These are phyloP conservation scores for Drosera spatulata DNA, from an alignment of 179 eudicot species.

Conservation along the genomic window DNA sequence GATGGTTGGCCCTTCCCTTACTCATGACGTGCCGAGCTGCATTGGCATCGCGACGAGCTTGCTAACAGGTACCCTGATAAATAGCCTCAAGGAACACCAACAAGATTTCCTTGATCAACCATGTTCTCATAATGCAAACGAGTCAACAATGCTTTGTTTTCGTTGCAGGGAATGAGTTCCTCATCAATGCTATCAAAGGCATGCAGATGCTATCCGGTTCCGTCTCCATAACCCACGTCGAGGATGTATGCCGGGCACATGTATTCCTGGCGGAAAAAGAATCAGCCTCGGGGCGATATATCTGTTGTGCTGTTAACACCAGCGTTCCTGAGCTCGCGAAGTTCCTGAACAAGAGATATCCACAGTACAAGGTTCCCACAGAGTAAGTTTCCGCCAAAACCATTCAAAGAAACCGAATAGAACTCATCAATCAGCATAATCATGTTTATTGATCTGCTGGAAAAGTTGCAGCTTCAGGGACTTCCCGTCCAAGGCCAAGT, in stretches of 20 bases:
- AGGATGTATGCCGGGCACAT: constrained; percentile 73
- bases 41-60: constrained; percentile 40
- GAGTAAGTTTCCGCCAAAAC: constrained; percentile 25
- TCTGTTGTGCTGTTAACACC: constrained; percentile 52
- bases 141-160: not conserved
- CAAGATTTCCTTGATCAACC: not conserved
- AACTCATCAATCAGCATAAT: too few relatives aligned
- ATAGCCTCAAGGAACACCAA: not conserved
- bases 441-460: too few relatives aligned
- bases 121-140: not conserved
- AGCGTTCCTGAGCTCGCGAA: constrained; percentile 35
- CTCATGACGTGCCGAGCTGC: constrained; percentile 48
- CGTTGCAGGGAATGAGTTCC: constrained; percentile 45
- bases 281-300: constrained; percentile 66
- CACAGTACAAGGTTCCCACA: constrained; percentile 45
- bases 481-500: constrained; percentile 44
- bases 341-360: constrained; percentile 24
- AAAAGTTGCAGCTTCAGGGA: constrained; percentile 37
- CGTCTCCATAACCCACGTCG: constrained; percentile 12
- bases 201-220: constrained; percentile 71
- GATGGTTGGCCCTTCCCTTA: constrained; percentile 56
- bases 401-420: too few relatives aligned
- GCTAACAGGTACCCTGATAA: constrained; percentile 35
- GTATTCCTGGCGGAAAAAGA: constrained; percentile 54
- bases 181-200: constrained; percentile 41